phyloP scores from a whole-genome alignment of 176 grass and related monocot species.

The Rhynchospora breviuscula region DNA sequence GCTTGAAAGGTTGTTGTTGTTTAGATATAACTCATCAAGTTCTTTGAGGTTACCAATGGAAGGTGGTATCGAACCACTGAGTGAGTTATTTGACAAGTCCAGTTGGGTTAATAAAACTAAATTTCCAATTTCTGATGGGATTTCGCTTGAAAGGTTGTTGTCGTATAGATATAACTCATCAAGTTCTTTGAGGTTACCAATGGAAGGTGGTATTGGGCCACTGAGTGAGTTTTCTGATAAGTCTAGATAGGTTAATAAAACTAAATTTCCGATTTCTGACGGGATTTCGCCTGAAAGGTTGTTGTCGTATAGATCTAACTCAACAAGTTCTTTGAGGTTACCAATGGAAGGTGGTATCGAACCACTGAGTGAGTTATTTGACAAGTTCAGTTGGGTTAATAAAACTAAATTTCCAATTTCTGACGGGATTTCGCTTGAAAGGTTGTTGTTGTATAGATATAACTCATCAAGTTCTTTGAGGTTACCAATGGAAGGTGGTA shows the following conservation, averaged over 20 bases:
- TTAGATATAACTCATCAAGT: background rate
- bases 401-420: background rate
- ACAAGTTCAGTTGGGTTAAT: constrained; percentile 24
- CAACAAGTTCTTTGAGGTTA: constrained; percentile 34
- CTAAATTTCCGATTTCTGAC: too few relatives aligned
- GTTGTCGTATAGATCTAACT: constrained; percentile 51
- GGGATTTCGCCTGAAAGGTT: too few relatives aligned
- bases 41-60: constrained; percentile 43
- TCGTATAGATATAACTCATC: constrained; percentile 33
- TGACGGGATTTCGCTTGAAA: too few relatives aligned
- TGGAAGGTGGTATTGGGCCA: background rate
- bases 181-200: constrained; percentile 51
- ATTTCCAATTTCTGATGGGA: background rate
- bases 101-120: too few relatives aligned
- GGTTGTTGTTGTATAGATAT: constrained; percentile 46
- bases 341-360: constrained; percentile 32
- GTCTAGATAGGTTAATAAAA: too few relatives aligned
- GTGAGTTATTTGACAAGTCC: too few relatives aligned
- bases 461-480: constrained; percentile 34
- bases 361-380: constrained; percentile 38
- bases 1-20: constrained; percentile 24
- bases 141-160: constrained; percentile 23
- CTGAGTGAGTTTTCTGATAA: too few relatives aligned
- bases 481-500: constrained; percentile 30
- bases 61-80: too few relatives aligned